Base-by-base conservation (phyloP, 805 yeast genomes). In the Myxozyma neotropica region DNA sequence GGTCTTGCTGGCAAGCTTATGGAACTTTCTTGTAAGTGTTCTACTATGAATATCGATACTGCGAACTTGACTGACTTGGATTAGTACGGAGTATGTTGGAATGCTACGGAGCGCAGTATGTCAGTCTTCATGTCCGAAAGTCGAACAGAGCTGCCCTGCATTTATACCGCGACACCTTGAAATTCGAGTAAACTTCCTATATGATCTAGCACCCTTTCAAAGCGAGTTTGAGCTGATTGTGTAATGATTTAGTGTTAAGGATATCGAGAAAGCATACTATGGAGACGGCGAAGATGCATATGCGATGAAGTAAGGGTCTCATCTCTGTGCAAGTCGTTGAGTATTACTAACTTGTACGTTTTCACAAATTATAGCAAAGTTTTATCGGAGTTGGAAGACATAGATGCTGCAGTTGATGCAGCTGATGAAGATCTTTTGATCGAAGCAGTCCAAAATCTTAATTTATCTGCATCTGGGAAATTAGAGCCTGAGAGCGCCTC, bases 241-340 rank as follows among this genome's bases (percentile, higher is more conserved):
- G 52, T 52, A 38, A 48, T 2, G 24, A 8, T 17, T 1, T 39
- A 65, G 68, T n/a, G 94, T 89, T 44, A 78, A 87, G 58, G 83
- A 86, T 43, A 84, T 94, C 59, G 97, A 91, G 69, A 86, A 83
- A 65, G 81, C 87, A n/a, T 94, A 94, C 73, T 94, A 94, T 70
- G 97, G 92, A 54, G 97, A 94, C 74, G 96, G 96, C 33, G 99
- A 94, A 75, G 97, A 94, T 75, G 99, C 99, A 15, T 93, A 92
- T 73, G 87, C 94, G 42, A 94, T 94, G 99, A 85, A 84, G 71
- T 88, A 88, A 71, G 79, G 77, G 38, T 40, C 7, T n/a, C 13
- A n/a, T n/a, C n/a, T n/a, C n/a, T n/a, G n/a, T n/a, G n/a, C 29
- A 15, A 10, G 21, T 8, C 8, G 6, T 27, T 35, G 31, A 42